phyloP scores from a whole-genome alignment of 352 stramenopile species.

The Pythium myriotylum region DNA sequence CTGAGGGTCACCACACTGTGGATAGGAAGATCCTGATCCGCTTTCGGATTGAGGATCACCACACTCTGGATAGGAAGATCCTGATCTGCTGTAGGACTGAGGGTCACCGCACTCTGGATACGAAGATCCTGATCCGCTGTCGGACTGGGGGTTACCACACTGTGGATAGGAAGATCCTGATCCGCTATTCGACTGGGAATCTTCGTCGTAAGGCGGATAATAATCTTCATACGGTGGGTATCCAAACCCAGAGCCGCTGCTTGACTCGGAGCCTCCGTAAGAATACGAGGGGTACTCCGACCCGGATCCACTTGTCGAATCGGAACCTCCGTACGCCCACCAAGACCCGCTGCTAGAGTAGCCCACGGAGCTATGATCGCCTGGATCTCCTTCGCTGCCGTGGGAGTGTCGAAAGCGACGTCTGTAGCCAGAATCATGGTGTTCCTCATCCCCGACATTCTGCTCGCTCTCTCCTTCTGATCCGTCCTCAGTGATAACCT shows the following conservation, averaged over 20 bases:
- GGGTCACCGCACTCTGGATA: background rate
- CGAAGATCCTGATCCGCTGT: no score
- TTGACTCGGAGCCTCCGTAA: background rate
- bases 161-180: background rate
- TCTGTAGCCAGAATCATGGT: background rate
- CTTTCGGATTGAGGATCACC: no score
- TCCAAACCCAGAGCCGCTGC: background rate
- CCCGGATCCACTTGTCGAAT: background rate
- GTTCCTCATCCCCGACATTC: background rate
- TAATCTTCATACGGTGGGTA: no score
- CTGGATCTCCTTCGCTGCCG: no score
- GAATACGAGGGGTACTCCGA: background rate
- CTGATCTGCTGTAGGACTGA: background rate
- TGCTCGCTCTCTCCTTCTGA: background rate
- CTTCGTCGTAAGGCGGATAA: no score
- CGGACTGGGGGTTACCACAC: background rate
- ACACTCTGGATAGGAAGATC: no score
- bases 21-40: background rate
- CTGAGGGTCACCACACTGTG: no score
- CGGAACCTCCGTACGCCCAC: background rate
- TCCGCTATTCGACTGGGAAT: background rate
- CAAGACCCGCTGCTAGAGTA: background rate
- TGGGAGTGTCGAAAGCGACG: background rate
- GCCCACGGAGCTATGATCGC: no score
- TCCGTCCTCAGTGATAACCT: background rate